These are phyloP conservation scores for Pharnaceum exiguum DNA, from an alignment of 148 eudicot species.

Conservation along the genomic window DNA sequence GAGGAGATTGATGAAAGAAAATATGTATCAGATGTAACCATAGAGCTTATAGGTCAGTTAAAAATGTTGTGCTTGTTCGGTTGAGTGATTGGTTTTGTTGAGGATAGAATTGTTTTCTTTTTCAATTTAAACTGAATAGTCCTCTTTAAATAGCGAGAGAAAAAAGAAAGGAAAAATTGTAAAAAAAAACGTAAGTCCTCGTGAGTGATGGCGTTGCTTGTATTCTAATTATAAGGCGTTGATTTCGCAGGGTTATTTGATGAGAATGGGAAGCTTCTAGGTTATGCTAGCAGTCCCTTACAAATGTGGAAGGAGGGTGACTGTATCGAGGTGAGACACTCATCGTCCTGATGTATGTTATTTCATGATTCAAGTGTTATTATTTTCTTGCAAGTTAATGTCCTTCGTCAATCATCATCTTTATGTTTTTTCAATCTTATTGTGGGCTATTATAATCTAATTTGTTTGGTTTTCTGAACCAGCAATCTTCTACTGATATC, in stretches of 20 bases:
- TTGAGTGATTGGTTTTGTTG: neutral
- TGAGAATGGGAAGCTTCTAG: constrained; percentile 71
- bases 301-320: constrained; percentile 98
- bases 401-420: neutral
- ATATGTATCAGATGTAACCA: neutral
- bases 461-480: constrained; percentile 18
- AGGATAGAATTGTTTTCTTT: neutral
- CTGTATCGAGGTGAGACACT: constrained; percentile 78
- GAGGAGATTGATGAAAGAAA: neutral
- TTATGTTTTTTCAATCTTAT: neutral
- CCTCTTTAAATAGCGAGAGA: too few relatives aligned
- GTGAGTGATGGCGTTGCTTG: too few relatives aligned
- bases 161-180: too few relatives aligned
- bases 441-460: neutral
- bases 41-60: neutral
- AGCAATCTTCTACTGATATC: constrained; percentile 99
- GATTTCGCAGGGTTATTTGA: constrained; percentile 70
- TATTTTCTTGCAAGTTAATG: too few relatives aligned
- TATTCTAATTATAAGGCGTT: neutral
- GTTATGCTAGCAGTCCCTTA: constrained; percentile 84
- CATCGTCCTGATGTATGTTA: neutral
- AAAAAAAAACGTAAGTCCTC: too few relatives aligned
- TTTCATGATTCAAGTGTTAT: too few relatives aligned
- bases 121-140: too few relatives aligned
- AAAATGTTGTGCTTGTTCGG: neutral